Percentiles rank a stretch among this genome's conserved stretches.
These are phyloP conservation scores for Sonneratia caseolaris DNA, from an alignment of 345 rosid genomes.

Conservation along the genomic window DNA sequence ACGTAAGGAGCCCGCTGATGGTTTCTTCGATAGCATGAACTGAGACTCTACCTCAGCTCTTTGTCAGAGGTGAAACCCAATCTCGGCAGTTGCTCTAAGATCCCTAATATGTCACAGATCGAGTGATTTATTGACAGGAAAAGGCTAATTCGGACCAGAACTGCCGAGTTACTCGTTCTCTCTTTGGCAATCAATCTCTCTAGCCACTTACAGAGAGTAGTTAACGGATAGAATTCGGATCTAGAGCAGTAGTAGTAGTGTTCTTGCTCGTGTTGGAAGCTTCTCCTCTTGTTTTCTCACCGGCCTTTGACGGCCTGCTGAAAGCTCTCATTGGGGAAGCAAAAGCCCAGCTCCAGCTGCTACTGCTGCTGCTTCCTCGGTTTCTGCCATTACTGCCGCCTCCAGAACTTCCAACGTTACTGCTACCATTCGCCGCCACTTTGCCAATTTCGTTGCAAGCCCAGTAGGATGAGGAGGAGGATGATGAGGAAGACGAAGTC, in stretches of 20 bases:
- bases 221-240: conserved; percentile 63
- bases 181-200: background rate
- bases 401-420: conserved; percentile 18
- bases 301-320: conserved; percentile 33
- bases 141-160: background rate
- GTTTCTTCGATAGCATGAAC: background rate
- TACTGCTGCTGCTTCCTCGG: conserved; percentile 32
- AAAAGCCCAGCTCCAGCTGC: conserved; percentile 91
- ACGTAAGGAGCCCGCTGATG: background rate
- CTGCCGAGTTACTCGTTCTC: background rate
- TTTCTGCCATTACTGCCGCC: conserved; percentile 16
- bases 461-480: conserved; percentile 73
- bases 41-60: background rate
- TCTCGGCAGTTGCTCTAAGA: background rate
- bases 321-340: conserved; percentile 96
- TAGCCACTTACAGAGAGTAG: conserved; percentile 53
- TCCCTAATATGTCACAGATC: conserved; percentile 1
- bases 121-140: background rate
- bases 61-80: background rate
- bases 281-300: conserved; percentile 23
- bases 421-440: conserved; percentile 8
- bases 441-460: conserved; percentile 1
- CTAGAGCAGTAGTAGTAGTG: conserved; percentile 26
- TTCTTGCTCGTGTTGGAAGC: conserved; percentile 12
- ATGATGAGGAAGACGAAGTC: conserved; percentile 56